phyloP scores from a whole-genome alignment of 495 filamentous ascomycete genomes.

The Parmelia sp. region DNA sequence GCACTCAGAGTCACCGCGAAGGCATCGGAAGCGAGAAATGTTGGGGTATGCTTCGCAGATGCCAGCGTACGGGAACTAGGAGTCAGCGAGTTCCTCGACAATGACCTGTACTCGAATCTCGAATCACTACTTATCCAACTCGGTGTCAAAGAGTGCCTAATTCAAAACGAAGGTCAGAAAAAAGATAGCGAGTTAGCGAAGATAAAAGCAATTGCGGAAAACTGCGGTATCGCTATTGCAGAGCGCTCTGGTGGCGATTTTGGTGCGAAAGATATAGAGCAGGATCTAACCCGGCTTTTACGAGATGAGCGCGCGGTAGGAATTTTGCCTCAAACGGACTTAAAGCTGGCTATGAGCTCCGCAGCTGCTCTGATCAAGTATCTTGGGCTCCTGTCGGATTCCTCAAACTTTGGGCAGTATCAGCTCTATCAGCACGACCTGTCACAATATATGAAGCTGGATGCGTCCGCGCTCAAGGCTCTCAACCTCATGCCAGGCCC shows the following conservation, averaged over 20 bases:
- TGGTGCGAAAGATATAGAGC: slow-evolving; percentile 87
- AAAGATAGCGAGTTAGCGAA: slow-evolving; percentile 90
- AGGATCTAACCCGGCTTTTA: slow-evolving; percentile 80
- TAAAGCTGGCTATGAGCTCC: slow-evolving; percentile 95
- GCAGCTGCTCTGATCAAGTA: slow-evolving; percentile 94
- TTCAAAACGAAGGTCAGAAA: slow-evolving; percentile 66
- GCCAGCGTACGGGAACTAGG: slow-evolving; percentile 93
- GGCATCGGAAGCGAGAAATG: slow-evolving; percentile 74
- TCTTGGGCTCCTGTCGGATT: slow-evolving; percentile 80
- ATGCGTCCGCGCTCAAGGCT: slow-evolving; percentile 87
- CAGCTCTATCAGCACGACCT: slow-evolving; percentile 96
- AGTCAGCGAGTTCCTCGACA: slow-evolving; percentile 96
- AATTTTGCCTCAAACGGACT: slow-evolving; percentile 79
- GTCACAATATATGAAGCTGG: slow-evolving; percentile 97
- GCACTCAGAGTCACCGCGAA: slow-evolving; percentile 88
- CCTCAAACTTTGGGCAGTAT: slow-evolving; percentile 93
- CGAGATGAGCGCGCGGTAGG: slow-evolving; percentile 75
- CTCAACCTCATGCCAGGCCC: slow-evolving; percentile 96
- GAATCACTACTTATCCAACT: slow-evolving; percentile 94
- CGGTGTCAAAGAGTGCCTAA: slow-evolving; percentile 86
- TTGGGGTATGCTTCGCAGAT: slow-evolving; percentile 97
- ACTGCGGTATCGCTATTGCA: slow-evolving; percentile 80
- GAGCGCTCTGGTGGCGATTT: slow-evolving; percentile 74
- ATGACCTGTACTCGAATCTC: slow-evolving; percentile 96
- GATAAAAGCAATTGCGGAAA: slow-evolving; percentile 80